Conservation (phyloP, 768 basidiomycete genomes). For the Tulasnella sp. region DNA sequence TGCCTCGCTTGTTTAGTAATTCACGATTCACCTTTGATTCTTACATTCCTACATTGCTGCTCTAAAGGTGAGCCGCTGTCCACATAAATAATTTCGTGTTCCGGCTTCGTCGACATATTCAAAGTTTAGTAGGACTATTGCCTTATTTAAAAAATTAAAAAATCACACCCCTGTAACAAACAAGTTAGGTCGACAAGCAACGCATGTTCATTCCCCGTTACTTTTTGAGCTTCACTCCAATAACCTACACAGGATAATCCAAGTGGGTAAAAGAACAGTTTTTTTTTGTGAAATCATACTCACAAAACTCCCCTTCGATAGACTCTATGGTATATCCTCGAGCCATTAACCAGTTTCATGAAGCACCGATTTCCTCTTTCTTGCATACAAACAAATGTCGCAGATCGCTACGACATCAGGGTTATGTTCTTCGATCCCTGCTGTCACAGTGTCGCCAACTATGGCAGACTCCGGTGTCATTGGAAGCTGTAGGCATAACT, state of each 20-base stretch:
- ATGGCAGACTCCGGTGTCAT: not conserved
- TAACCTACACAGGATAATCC: too few species aligned
- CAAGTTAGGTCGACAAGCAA: too few species aligned
- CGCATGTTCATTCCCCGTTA: too few species aligned
- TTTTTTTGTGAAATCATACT: too few species aligned
- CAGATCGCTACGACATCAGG: not conserved
- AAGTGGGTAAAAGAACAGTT: too few species aligned
- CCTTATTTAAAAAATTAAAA: too few species aligned
- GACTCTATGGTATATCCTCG: too few species aligned
- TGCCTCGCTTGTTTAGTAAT: conserved; percentile 11
- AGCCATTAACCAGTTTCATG: not conserved
- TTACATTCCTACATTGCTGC: conserved; percentile 56
- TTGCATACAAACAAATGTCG: not conserved
- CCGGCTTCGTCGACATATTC: conserved; percentile 25
- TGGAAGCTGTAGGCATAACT: too few species aligned
- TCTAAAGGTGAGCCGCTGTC: conserved; percentile 38
- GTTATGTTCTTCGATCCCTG: not conserved
- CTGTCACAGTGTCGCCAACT: not conserved
- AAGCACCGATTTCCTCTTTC: not conserved
- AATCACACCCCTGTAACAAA: too few species aligned
- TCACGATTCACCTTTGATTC: conserved; percentile 17
- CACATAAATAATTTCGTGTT: conserved; percentile 43
- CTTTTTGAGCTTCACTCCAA: too few species aligned
- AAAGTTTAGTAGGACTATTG: too few species aligned
- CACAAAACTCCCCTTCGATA: too few species aligned